Percentiles rank a stretch among this genome's conserved stretches.
These are phyloP conservation scores for Akebia trifoliata DNA, from an alignment of 164 flowering plant species.

Conservation along the genomic window DNA sequence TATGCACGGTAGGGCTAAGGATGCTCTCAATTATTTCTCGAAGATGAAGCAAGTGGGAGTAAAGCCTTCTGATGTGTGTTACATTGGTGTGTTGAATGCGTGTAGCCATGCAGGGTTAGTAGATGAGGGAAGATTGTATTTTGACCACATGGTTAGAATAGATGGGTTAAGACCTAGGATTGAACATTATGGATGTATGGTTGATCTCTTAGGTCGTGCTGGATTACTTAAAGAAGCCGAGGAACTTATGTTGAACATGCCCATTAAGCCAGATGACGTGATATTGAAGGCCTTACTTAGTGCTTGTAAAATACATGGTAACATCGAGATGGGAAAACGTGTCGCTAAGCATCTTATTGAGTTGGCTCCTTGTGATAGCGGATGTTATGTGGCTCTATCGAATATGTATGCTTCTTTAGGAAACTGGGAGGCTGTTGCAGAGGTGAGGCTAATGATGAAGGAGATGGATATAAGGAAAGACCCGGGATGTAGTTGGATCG, in stretches of 20 bases:
- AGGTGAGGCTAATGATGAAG: conserved; percentile 52
- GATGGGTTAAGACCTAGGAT: conserved; percentile 41
- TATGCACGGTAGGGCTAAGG: conserved; percentile 47
- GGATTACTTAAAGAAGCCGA: conserved; percentile 52
- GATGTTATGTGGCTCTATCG: conserved; percentile 55
- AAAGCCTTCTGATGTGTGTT: conserved; percentile 41
- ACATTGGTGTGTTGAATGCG: conserved; percentile 41
- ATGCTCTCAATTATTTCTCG: conserved; percentile 34
- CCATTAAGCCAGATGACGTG: conserved; percentile 47
- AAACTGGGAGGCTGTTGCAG: conserved; percentile 47
- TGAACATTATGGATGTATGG: conserved; percentile 69
- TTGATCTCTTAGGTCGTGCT: conserved; percentile 63
- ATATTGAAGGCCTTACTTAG: conserved; percentile 56
- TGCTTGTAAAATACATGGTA: conserved; percentile 52
- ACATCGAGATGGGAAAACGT: conserved; percentile 44
- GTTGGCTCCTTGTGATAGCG: conserved; percentile 46
- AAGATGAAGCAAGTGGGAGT: conserved; percentile 40
- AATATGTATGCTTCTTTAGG: conserved; percentile 50
- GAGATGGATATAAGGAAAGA: conserved; percentile 49
- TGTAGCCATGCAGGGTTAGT: conserved; percentile 69
- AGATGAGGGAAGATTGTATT: conserved; percentile 34
- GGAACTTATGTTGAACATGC: conserved; percentile 46
- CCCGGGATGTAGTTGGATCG: conserved; percentile 68
- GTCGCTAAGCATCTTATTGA: conserved; percentile 38
- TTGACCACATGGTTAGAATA: conserved; percentile 38